Conservation (phyloP, 352 stramenopile species). For the Phytophthora sansomeana region DNA sequence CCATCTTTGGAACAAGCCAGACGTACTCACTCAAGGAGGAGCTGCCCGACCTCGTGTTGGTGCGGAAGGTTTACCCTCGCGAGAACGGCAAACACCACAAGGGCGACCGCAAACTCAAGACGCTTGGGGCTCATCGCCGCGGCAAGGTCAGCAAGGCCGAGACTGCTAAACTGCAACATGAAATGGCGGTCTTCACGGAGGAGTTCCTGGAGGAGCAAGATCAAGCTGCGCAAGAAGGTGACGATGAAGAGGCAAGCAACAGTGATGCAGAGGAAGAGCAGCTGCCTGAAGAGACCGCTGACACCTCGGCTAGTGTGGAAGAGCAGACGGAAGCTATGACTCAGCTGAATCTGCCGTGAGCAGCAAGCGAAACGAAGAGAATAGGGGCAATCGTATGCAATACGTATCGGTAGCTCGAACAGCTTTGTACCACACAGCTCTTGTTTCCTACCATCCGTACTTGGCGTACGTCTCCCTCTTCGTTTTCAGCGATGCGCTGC, state of each 20-base stretch:
- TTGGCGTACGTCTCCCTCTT: constrained; percentile 85
- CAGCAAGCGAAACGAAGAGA: neutral
- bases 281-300: constrained; percentile 13
- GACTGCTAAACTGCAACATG: constrained; percentile 51
- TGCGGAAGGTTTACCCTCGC: constrained; percentile 73
- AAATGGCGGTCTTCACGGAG: constrained; percentile 69
- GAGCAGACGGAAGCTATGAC: constrained; percentile 39
- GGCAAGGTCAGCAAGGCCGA: constrained; percentile 67
- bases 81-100: constrained; percentile 52
- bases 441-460: constrained; percentile 70
- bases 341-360: constrained; percentile 36
- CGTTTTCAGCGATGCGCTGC: constrained; percentile 70
- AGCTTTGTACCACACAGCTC: constrained; percentile 22
- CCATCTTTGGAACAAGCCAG: constrained; percentile 60
- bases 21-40: constrained; percentile 59
- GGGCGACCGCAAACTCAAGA: constrained; percentile 54
- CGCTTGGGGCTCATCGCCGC: constrained; percentile 42
- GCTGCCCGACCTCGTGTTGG: constrained; percentile 77
- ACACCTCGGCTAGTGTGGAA: constrained; percentile 25
- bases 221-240: constrained; percentile 35
- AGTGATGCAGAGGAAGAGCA: constrained; percentile 25
- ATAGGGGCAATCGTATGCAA: constrained; percentile 1
- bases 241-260: constrained; percentile 25
- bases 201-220: constrained; percentile 70
- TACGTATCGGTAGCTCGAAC: constrained; percentile 10